Evolutionary conservation across 2,329 filamentous ascomycete genomes (phyloP), one percentile per base, ranked within the genome.

Genomic region (Amphichorda felina): DNA sequence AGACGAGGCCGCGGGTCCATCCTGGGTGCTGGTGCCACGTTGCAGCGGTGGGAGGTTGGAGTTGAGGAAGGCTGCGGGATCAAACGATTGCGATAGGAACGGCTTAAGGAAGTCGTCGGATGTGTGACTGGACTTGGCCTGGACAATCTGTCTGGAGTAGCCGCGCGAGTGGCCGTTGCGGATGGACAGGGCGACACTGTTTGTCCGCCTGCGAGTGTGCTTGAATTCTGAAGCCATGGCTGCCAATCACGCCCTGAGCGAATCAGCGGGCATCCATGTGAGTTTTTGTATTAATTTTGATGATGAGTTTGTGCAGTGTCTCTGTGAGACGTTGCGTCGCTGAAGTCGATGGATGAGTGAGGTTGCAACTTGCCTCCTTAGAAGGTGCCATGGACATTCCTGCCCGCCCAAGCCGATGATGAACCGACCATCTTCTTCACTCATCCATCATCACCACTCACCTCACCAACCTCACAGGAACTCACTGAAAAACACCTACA

Each of bases 11-110:
- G 29, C 28, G 28, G 16, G 18, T 8, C 18, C 27, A 14, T 33
- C 31, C 19, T 22, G 31, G 15, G 28, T 27, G 5, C 30, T 22
- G 13, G 38, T 31, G 4, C 54, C 44, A 50, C 48, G 61, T 50
- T 57, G 61, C 15, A 94, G 66, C 2, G 80, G 64, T 4, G 87
- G 83, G 1, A 96, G 66, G 1, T 73, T 72, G 40, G 76, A 65
- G 59, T 96, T 96, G 48, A 96, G 75, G 56, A 87, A 94, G 33
- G 82, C 76, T 43, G 81, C 82, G 4, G 88, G 72, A 55, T 94
- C 85, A 58, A 96, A 96, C 30, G 72, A 65, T 5, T 80, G 68
- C 34, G 75, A 67, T 26, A 89, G 68, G 56, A 95, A 95, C 37
- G 81, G 77, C 38, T 75, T 73, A 3, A 93, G 70, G 37, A 76